Percentiles rank a stretch among this genome's conserved stretches.
phyloP scores from a whole-genome alignment of 805 yeast species.

The Sugiyamaella mastotermitis region DNA sequence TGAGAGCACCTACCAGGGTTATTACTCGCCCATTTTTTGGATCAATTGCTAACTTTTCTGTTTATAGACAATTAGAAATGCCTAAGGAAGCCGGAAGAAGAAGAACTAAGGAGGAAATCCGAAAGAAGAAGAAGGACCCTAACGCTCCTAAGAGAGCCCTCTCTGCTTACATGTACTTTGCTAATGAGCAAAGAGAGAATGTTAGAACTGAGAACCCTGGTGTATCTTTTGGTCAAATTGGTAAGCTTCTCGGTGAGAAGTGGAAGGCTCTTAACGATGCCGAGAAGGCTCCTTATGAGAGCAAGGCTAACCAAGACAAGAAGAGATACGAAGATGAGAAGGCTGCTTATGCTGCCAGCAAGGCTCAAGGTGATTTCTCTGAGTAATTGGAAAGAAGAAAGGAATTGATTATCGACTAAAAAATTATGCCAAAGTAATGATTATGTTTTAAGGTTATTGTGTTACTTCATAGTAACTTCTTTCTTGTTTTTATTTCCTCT shows the following conservation, averaged over 20 bases:
- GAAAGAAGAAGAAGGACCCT: conserved; percentile 36
- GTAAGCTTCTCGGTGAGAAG: conserved; percentile 88
- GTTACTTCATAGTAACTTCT: too few relatives aligned
- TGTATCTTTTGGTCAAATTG: conserved; percentile 87
- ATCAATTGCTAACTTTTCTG: too few relatives aligned
- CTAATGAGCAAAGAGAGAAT: conserved; percentile 93
- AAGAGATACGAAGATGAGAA: conserved; percentile 96
- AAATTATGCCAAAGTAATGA: too few relatives aligned
- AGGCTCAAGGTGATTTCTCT: conserved; percentile 24
- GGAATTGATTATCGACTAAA: conserved; percentile 3
- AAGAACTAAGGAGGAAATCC: conserved; percentile 16
- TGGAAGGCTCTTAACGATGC: conserved; percentile 88
- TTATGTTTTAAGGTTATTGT: too few relatives aligned
- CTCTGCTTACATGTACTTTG: conserved; percentile 98
- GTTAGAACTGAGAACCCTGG: conserved; percentile 97
- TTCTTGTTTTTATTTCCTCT: too few relatives aligned
- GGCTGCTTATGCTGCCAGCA: conserved; percentile 54
- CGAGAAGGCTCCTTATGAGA: conserved; percentile 85
- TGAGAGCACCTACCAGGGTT: too few relatives aligned
- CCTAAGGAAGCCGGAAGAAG: conserved; percentile 24
- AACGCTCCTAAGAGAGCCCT: conserved; percentile 98
- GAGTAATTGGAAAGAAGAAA: conserved; percentile 20
- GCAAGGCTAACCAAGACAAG: conserved; percentile 92
- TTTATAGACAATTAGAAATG: too few relatives aligned
- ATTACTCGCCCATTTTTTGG: too few relatives aligned